Evolutionary conservation across 306 rosid species (phyloP).

Genomic region (Lathyrus sativus): DNA sequence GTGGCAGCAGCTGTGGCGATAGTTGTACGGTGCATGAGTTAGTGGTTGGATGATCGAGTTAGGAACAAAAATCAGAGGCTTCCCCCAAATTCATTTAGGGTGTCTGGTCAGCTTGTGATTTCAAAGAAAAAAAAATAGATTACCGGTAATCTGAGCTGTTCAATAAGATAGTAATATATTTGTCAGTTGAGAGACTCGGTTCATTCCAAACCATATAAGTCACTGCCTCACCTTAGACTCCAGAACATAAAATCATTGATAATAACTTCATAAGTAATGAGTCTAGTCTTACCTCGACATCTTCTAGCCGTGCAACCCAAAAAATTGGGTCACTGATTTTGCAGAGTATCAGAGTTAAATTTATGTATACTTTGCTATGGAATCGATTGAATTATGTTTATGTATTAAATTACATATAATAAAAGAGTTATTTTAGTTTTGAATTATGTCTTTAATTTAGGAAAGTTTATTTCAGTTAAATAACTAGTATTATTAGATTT

Average conservation of each 20-base stretch:
- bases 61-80: neutral
- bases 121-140: neutral
- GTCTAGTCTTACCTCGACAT: slow-evolving; percentile 24
- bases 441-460: slow-evolving; percentile 8
- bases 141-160: neutral
- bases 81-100: neutral
- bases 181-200: neutral
- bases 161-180: neutral
- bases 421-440: slow-evolving; percentile 4
- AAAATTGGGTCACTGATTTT: slow-evolving; percentile 25
- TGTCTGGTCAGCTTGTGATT: neutral
- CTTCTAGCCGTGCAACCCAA: slow-evolving; percentile 11
- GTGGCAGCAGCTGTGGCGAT: neutral
- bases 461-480: slow-evolving; percentile 15
- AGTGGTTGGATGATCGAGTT: neutral
- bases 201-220: neutral
- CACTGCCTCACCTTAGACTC: slow-evolving; percentile 10
- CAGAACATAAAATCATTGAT: slow-evolving; percentile 21
- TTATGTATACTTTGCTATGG: slow-evolving; percentile 10
- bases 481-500: slow-evolving; percentile 6
- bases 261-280: neutral
- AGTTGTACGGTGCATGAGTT: neutral
- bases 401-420: neutral
- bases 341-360: neutral
- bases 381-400: slow-evolving; percentile 30